A percentile compares a stretch with the other conserved stretches of the same genome.
These are phyloP conservation scores for Aspergillus novoparasiticus DNA, from an alignment of 2,329 filamentous ascomycete genomes.

Conservation along the genomic window DNA sequence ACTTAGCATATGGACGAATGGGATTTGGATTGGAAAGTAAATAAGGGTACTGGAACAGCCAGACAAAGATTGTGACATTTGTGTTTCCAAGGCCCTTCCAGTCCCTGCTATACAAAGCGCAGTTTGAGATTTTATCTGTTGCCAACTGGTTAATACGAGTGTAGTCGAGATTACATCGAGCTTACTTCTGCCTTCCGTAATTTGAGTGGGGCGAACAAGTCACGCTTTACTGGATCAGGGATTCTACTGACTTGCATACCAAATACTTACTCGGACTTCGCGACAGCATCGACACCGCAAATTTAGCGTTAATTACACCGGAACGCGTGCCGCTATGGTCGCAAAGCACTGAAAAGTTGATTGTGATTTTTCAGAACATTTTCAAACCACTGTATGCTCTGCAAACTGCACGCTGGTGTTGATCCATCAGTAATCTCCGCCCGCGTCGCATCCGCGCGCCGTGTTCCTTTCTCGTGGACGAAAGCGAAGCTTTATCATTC, in stretches of 20 bases:
- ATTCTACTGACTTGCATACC: conserved; percentile 2
- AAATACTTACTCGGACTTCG: neutral
- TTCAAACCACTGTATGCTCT: neutral
- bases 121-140: too few species aligned
- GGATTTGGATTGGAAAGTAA: neutral
- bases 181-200: neutral
- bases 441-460: conserved; percentile 9
- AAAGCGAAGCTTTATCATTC: neutral
- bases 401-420: neutral
- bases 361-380: neutral
- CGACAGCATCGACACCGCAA: neutral
- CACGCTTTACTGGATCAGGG: conserved; percentile 4
- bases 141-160: neutral
- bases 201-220: neutral
- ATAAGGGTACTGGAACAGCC: neutral
- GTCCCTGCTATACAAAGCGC: neutral
- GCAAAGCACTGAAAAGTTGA: neutral
- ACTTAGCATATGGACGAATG: neutral
- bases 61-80: neutral
- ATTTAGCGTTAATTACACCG: neutral
- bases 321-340: neutral
- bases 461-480: neutral
- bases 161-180: neutral
- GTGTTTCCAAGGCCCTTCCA: neutral
- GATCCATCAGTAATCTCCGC: neutral